Base-by-base conservation (phyloP, 495 filamentous ascomycete genomes). In the Penicillium simplicissimum region DNA sequence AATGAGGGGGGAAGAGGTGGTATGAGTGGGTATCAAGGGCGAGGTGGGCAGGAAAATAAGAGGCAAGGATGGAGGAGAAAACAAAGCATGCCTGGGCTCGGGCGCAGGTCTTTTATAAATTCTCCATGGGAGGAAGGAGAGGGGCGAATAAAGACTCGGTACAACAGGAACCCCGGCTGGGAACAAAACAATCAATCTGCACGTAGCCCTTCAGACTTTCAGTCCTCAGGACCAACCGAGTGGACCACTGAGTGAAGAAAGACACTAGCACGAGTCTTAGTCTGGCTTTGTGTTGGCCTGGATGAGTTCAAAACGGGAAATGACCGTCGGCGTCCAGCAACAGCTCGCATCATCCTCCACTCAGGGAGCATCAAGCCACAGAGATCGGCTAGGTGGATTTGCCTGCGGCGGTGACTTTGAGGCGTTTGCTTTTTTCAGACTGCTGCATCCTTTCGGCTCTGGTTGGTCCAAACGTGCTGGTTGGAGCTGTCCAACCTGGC, bases 141-240 rank as follows among this genome's bases (percentile, higher is more conserved):
- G 21, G 53, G 37, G 23, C 19, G 35, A 28, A 19, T 37, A 33
- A 37, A 37, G 51, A 15, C 11, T 21, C 10, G 33, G 51, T 34
- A 53, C 28, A 19, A 14, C 48, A 53, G 33, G 51, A 53, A 53
- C 31, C 40, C 37, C 25, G 52, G 59, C 58, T 60, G 40, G 19
- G 53, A 68, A 52, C 58, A 57, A 68, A 68, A 66, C 37, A 60
- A 52, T 55, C 60, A 14, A 53, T 53, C 57, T 59, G 57, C 57
- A 52, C 11, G 48, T 34, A 59, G 21, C 57, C 57, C 25, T 45
- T 56, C 36, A 23, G 23, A 40, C 37, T 42, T 42, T 42, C n/a
- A 40, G 37, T n/a, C 38, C 40, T 42, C 15, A 42, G 40, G 8
- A n/a, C 35, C 10, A 19, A 8, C 33, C 35, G 17, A 45, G 17